Conservation (phyloP, 768 basidiomycete genomes). For the Boletales sp. region DNA sequence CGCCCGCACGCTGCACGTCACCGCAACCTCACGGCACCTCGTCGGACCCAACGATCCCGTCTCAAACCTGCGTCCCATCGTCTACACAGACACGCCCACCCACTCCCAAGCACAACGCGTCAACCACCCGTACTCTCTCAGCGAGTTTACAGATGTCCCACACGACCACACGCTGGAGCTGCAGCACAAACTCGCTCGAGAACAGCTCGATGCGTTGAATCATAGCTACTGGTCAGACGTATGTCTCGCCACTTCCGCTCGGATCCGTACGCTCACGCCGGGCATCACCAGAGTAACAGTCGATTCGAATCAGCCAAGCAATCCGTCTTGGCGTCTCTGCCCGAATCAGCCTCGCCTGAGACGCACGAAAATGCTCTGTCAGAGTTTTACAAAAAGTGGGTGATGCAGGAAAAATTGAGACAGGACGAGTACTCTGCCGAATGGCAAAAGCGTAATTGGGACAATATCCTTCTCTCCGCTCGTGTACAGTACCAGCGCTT, state of each 20-base stretch:
- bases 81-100: conserved; percentile 60
- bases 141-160: conserved; percentile 51
- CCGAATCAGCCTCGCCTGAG: conserved; percentile 43
- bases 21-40: conserved; percentile 32
- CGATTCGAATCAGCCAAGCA: conserved; percentile 74
- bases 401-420: conserved; percentile 58
- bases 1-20: conserved; percentile 20
- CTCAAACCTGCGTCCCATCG: conserved; percentile 74
- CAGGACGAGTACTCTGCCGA: conserved; percentile 60
- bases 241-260: conserved; percentile 22
- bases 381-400: conserved; percentile 72
- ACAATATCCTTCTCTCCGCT: conserved; percentile 53
- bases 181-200: conserved; percentile 66
- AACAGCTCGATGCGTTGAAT: conserved; percentile 71
- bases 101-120: conserved; percentile 23
- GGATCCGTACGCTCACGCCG: conserved; percentile 2
- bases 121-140: conserved; percentile 73
- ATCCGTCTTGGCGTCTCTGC: conserved; percentile 53
- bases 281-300: conserved; percentile 57
- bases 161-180: conserved; percentile 49
- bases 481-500: conserved; percentile 51
- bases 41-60: conserved; percentile 75
- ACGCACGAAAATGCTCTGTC: conserved; percentile 69
- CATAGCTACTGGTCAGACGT: conserved; percentile 82
- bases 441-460: conserved; percentile 62